These are phyloP conservation scores for Aspergillus fischeri DNA, from an alignment of 2,329 filamentous ascomycete species.

Conservation along the genomic window DNA sequence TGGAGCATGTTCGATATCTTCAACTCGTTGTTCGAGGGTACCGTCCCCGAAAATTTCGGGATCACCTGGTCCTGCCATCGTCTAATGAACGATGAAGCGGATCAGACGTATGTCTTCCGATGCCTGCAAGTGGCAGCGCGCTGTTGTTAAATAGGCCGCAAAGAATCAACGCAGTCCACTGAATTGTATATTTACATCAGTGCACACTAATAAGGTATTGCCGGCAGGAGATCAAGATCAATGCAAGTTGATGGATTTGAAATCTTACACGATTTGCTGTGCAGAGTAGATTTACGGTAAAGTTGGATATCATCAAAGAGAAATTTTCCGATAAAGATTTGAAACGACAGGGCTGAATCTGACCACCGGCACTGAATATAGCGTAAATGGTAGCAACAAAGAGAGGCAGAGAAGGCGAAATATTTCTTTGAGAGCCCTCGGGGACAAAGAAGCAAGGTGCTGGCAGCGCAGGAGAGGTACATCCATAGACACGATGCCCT, in stretches of 20 bases:
- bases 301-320: background rate
- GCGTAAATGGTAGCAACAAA: background rate
- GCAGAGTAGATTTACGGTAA: background rate
- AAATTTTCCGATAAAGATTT: background rate
- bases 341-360: background rate
- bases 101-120: background rate
- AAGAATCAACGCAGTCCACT: background rate
- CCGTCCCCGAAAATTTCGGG: slow-evolving; percentile 3
- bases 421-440: background rate
- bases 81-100: background rate
- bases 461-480: background rate
- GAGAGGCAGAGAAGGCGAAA: background rate
- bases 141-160: background rate
- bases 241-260: background rate
- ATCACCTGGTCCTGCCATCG: slow-evolving; percentile 15
- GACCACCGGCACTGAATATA: background rate
- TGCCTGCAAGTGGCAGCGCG: background rate
- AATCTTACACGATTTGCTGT: background rate
- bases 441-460: background rate
- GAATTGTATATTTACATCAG: background rate
- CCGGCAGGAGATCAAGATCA: background rate
- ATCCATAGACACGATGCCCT: background rate
- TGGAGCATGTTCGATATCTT: slow-evolving; percentile 10
- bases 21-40: slow-evolving; percentile 4
- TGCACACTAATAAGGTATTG: background rate